These are phyloP conservation scores for Wickerhamiella nectarea DNA, from an alignment of 805 yeast species.

Conservation along the genomic window DNA sequence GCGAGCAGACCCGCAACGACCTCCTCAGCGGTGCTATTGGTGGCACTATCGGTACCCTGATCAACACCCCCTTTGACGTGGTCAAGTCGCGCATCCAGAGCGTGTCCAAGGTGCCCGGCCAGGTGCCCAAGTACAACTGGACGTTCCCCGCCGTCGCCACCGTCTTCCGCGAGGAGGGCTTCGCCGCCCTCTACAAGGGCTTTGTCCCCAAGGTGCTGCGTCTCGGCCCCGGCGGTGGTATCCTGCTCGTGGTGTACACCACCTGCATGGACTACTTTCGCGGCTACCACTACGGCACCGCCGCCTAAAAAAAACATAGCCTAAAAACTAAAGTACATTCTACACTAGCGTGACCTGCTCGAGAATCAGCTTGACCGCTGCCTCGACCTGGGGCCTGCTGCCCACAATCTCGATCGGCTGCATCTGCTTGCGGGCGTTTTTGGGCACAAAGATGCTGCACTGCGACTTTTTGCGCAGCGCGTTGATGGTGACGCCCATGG, in stretches of 20 bases:
- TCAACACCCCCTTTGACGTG: constrained; percentile 92
- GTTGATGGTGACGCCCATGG: constrained; percentile 56
- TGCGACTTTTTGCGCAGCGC: constrained; percentile 41
- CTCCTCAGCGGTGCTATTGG: constrained; percentile 88
- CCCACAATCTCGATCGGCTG: constrained; percentile 13
- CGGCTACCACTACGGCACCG: constrained; percentile 6
- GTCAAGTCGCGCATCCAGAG: constrained; percentile 93
- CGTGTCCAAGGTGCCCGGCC: constrained; percentile 52
- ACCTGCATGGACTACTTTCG: constrained; percentile 83
- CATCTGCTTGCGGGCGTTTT: constrained; percentile 8
- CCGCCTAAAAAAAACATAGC: no score
- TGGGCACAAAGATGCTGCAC: constrained; percentile 15
- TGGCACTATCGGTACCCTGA: constrained; percentile 90
- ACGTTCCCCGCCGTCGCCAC: constrained; percentile 63
- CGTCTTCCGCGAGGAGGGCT: constrained; percentile 83
- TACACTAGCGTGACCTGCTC: no score
- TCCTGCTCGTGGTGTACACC: constrained; percentile 90
- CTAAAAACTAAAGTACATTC: no score
- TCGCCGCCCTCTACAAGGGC: constrained; percentile 83
- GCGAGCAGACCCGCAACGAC: constrained; percentile 74
- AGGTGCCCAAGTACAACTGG: constrained; percentile 83
- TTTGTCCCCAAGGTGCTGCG: constrained; percentile 93
- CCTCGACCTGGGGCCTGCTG: constrained; percentile 8
- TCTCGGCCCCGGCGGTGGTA: constrained; percentile 99
- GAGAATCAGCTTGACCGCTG: not conserved